A percentile compares a stretch with the other conserved stretches of the same genome.
Evolutionary conservation across 345 rosid species (phyloP).

Genomic region (Eutrema japonicum): DNA sequence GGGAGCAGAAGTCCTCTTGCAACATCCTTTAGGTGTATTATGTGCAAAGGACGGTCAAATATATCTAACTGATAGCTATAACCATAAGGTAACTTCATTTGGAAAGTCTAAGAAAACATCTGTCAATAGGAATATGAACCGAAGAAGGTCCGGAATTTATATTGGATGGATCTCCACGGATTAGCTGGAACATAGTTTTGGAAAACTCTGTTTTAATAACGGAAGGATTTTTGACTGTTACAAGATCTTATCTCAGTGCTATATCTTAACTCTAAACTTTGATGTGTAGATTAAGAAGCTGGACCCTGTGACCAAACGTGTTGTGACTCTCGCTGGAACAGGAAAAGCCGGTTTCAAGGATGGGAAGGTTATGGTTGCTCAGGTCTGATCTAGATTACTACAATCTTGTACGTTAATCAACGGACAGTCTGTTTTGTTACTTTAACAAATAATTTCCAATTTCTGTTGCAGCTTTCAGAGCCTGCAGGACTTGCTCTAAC

Average conservation of each 20-base stretch:
- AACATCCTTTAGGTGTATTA: constrained; percentile 89
- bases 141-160: not conserved
- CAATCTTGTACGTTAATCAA: constrained; percentile 8
- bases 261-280: not conserved
- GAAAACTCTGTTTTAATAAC: not conserved
- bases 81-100: constrained; percentile 71
- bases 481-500: constrained; percentile 85
- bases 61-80: constrained; percentile 88
- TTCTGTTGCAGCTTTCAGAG: constrained; percentile 78
- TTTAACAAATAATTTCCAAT: not conserved
- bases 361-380: constrained; percentile 69
- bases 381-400: constrained; percentile 52
- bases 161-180: not conserved
- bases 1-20: constrained; percentile 90
- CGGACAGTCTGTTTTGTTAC: constrained; percentile 9
- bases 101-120: not conserved
- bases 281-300: constrained; percentile 74
- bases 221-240: not conserved
- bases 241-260: not conserved
- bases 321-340: constrained; percentile 81
- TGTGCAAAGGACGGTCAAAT: constrained; percentile 74
- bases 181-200: not conserved
- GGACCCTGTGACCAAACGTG: constrained; percentile 73
- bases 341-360: constrained; percentile 96
- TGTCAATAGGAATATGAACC: not conserved